Evolutionary conservation across 495 filamentous ascomycete species (phyloP).

Genomic region (Niebla homalea): DNA sequence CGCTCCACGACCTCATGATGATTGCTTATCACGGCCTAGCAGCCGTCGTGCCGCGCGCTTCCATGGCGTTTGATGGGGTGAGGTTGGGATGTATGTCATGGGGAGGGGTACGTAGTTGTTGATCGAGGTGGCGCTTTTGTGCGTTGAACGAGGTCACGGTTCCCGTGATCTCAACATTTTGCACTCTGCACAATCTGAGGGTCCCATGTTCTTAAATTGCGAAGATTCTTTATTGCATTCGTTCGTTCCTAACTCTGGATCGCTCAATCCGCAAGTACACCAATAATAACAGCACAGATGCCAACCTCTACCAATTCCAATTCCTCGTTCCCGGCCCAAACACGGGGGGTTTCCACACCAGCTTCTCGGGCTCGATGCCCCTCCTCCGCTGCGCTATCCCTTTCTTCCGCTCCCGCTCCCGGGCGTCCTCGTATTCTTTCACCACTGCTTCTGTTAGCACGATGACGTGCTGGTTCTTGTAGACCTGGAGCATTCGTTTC

Average conservation of each 20-base stretch:
- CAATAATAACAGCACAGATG: neutral
- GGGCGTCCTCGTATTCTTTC: constrained; percentile 56
- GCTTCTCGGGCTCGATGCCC: constrained; percentile 57
- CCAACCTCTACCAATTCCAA: constrained; percentile 79
- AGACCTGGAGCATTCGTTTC: constrained; percentile 86
- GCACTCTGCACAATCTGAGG: too few relatives aligned
- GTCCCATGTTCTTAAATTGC: too few relatives aligned
- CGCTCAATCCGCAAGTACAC: neutral
- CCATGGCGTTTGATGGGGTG: too few relatives aligned
- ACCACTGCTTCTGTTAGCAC: constrained; percentile 70
- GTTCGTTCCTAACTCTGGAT: neutral
- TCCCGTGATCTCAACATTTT: too few relatives aligned
- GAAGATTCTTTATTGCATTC: too few relatives aligned
- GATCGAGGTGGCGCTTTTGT: too few relatives aligned
- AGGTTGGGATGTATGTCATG: too few relatives aligned
- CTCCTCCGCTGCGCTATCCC: constrained; percentile 45
- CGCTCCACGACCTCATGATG: too few relatives aligned
- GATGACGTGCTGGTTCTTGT: constrained; percentile 88
- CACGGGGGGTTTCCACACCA: constrained; percentile 93
- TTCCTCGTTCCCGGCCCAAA: constrained; percentile 80
- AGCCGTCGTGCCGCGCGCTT: too few relatives aligned
- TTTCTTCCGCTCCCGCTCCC: constrained; percentile 64
- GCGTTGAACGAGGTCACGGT: too few relatives aligned
- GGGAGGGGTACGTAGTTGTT: too few relatives aligned
- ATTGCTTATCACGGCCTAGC: too few relatives aligned